Base-by-base conservation (phyloP, 2,329 filamentous ascomycete genomes). In the Neofusicoccum umdonicola region DNA sequence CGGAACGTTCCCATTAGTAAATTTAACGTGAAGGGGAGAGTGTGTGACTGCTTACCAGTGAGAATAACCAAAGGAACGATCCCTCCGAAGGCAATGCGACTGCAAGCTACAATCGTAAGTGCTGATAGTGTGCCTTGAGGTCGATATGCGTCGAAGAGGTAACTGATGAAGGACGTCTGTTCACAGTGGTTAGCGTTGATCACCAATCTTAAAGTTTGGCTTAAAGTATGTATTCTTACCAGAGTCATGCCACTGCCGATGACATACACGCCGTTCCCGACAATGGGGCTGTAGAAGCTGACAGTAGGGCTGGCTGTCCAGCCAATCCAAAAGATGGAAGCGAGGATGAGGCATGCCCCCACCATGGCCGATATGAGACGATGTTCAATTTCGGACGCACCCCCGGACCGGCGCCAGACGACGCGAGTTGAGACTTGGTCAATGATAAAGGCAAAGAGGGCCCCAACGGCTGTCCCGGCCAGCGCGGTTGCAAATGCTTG, bases 281-380 rank as follows among this genome's bases (percentile, higher is more conserved):
- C 67, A 45, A 77, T 73, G 2, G 75, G 75, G 52, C 68, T 70
- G 15, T 70, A 48, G 54, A 67, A 73, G 42, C 69, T 39, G 47
- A 72, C 66, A 5, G 45, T 69, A 1, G 75, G 74, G 17, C 67
- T 66, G 7, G 73, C 74, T 42, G 74, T 73, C 67, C 68, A 75
- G 22, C 72, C 76, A 42, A 78, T 70, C 73, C 75, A 78, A 66
- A 78, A 78, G 1, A 78, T 67, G 3, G 74, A 70, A 1, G 64
- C 69, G 13, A 69, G 68, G 13, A 76, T 67, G 47, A 74, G 57
- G 42, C 73, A 51, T 17, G 72, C 69, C n/a, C 76, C 76, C 35
- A 76, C 58, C 70, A 78, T 76, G 27, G 74, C 74, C 3, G 76
- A 72, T 31, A 73, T 65, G 27, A 78, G 70, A 9, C 73, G 71